These are phyloP conservation scores for Metarhizium anisopliae DNA, from an alignment of 2,329 filamentous ascomycete species.

Conservation along the genomic window DNA sequence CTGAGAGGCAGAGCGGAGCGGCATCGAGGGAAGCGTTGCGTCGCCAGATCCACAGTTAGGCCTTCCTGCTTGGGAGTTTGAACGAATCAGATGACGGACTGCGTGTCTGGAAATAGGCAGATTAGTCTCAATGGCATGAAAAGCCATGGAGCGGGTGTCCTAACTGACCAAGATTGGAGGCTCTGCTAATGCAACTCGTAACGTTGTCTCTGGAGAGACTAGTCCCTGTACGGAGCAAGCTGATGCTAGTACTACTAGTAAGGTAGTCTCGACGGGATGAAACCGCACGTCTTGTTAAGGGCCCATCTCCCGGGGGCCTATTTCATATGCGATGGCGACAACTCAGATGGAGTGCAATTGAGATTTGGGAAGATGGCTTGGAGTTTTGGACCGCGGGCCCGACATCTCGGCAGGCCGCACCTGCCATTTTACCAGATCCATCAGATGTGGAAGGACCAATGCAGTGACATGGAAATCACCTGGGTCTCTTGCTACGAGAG, in stretches of 20 bases:
- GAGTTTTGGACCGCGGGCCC: neutral
- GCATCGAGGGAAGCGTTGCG: neutral
- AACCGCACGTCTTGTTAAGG: neutral
- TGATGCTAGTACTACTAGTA: neutral
- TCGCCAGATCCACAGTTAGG: slow-evolving; percentile 8
- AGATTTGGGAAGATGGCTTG: neutral
- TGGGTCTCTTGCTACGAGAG: neutral
- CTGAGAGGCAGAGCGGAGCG: neutral
- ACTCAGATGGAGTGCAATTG: neutral
- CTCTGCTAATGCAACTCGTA: neutral
- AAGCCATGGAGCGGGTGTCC: neutral
- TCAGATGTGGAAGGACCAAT: neutral
- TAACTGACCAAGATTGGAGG: neutral
- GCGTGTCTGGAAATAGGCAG: neutral
- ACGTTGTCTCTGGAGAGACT: neutral
- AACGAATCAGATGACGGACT: neutral
- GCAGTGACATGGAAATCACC: neutral
- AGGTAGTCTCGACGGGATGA: neutral
- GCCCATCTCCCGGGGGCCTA: neutral
- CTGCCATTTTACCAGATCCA: neutral
- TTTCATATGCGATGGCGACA: neutral
- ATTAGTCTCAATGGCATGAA: neutral
- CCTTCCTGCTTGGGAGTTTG: neutral
- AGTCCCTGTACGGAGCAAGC: too few relatives aligned
- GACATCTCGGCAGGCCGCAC: neutral